Base-by-base conservation (phyloP, 2,329 filamentous ascomycete species). In the Hymenoscyphus linearis region DNA sequence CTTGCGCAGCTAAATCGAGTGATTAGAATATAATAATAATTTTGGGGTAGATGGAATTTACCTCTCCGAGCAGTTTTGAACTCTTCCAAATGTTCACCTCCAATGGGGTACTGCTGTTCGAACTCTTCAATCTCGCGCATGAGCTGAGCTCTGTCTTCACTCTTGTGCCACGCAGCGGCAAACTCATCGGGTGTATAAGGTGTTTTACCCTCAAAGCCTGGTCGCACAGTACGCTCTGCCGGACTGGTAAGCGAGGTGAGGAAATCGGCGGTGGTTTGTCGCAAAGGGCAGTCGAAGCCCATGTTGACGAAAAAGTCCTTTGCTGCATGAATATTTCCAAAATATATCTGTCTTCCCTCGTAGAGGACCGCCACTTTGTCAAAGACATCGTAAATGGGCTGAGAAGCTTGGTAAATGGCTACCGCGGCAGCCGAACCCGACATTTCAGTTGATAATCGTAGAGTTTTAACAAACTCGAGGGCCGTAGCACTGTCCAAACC, bases 361-460 rank as follows among this genome's bases (percentile, higher is more conserved):
- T 93, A 92, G 0, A 93, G 76, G 0, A 95, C 86, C 0, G 85
- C 85, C 91, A 76, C 84, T 91, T 89, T 89, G 74, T 90, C 86
- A 66, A 89, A 88, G 2, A 85, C 64, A 62, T 90, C 85, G 70
- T 89, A 89, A 37, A 86, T 86, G 54, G 81, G 77, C 69, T 89
- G 85, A 18, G 84, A 83, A 12, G 89, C 87, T 70, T 92, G 88
- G 65, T 91, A 90, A 13, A 91, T 83, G 13, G 89, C 85, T 2
- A 92, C 84, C 0, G 82, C 78, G 1, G 85, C 84, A 0, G 87
- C 83, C 1, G 82, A 81, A 14, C 82, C 77, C 1, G 82, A 79
- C 65, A 90, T 81, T 63, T 90, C 85, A 0, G 87, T 85, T 0
- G 85, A 77, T 31, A 85, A 79, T 12, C 88, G 79, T 31, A 93